phyloP scores from a whole-genome alignment of 768 basidiomycete genomes.

The Agrocybe pediades region DNA sequence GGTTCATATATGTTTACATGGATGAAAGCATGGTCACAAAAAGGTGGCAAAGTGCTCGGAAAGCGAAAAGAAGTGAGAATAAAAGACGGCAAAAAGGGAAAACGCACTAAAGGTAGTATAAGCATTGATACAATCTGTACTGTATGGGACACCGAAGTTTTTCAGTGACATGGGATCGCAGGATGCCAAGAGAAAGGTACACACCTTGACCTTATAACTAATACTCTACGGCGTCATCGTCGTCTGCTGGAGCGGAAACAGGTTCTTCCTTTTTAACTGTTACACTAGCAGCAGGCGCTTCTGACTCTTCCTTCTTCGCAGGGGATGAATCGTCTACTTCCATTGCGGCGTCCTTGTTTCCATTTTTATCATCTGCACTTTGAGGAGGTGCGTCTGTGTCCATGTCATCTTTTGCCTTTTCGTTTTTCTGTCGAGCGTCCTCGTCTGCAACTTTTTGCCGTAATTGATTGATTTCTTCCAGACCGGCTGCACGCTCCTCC shows the following conservation, averaged over 20 bases:
- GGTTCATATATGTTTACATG: slow-evolving; percentile 3
- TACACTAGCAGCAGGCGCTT: slow-evolving; percentile 33
- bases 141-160: not conserved
- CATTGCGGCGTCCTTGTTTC: slow-evolving; percentile 32
- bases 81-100: slow-evolving; percentile 19
- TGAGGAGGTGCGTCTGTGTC: slow-evolving; percentile 30
- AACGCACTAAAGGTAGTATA: slow-evolving; percentile 21
- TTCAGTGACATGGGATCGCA: not conserved
- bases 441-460: slow-evolving; percentile 69
- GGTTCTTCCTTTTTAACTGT: slow-evolving; percentile 56
- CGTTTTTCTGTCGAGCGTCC: slow-evolving; percentile 51
- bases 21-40: slow-evolving; percentile 5
- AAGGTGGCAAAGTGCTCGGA: slow-evolving; percentile 11
- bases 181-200: slow-evolving; percentile 1
- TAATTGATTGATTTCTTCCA: slow-evolving; percentile 63
- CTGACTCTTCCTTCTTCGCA: slow-evolving; percentile 28
- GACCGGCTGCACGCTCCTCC: slow-evolving; percentile 56
- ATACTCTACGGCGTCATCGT: slow-evolving; percentile 84
- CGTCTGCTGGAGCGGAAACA: slow-evolving; percentile 61
- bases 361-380: slow-evolving; percentile 17
- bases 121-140: slow-evolving; percentile 13
- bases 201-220: slow-evolving; percentile 37
- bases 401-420: slow-evolving; percentile 16
- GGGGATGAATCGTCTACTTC: slow-evolving; percentile 38
- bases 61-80: slow-evolving; percentile 21